Evolutionary conservation across 2,329 filamentous ascomycete species (phyloP), one percentile per base, ranked within the genome.

Genomic region (Setomelanomma holmii): DNA sequence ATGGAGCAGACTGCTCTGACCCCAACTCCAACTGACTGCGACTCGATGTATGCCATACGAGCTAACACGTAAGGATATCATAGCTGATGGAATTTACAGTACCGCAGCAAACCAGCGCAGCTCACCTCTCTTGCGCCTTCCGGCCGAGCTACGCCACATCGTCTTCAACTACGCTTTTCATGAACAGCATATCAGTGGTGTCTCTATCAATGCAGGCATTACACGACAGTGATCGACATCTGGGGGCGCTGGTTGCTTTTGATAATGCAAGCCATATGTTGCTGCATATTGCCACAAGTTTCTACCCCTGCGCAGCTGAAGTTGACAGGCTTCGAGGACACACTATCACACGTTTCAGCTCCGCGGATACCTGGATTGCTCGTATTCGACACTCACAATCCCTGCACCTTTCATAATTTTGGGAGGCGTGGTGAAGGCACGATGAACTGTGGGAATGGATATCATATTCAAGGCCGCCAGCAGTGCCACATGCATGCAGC

Each of bases 211-310:
- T 14, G 14, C 27, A 10, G 14, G 27, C 27, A 30, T 10, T 8
- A 30, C 27, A 30, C 27, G 27, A 30, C 27, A 30, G 27, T 30
- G 27, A 30, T 30, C 27, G 27, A 14, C 27, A 30, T 3, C 3
- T 14, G 27, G 10, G 10, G 10, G 14, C 10, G 5, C 11, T 17
- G 8, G 24, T 5, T 21, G 17, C 8, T 19, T n/a, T 23, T 12
- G 16, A 39, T 36, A 30, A 24, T 23, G 27, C 27, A 38, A 38
- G n/a, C 19, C n/a, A 38, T 0, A 76, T 76, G 47, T 75, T 69
- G 12, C 59, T 52, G 12, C 71, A 74, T 41, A 65, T 52, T 38
- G 35, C n/a, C 35, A 38, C 35, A 14, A 8, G 8, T 38, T 30
- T 8, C 10, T 30, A 30, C 14, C 10, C 27, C 14, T 30, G 27